Percentiles rank a stretch among this genome's conserved stretches.
Evolutionary conservation across 768 basidiomycete species (phyloP).

Genomic region (Cystofilobasidium bisporidii): DNA sequence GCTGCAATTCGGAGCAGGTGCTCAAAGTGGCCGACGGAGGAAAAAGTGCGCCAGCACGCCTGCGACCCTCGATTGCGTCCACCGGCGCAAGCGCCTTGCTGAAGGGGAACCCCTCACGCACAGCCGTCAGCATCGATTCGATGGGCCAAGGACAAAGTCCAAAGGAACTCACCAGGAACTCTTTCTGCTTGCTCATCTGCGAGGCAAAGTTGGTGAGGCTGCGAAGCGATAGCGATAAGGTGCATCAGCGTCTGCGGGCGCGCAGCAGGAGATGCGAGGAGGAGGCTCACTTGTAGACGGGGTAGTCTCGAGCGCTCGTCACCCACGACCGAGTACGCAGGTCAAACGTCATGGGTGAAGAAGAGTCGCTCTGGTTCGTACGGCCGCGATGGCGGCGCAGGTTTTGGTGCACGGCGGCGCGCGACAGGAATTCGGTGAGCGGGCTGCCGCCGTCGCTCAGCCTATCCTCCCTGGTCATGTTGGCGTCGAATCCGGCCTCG

Average conservation of each 20-base stretch:
- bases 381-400: neutral
- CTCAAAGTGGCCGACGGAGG: neutral
- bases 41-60: neutral
- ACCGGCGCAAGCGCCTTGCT: too few species aligned
- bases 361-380: neutral
- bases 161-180: too few species aligned
- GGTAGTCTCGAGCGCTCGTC: neutral
- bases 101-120: too few species aligned
- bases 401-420: neutral
- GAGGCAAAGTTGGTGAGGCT: too few species aligned
- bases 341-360: neutral
- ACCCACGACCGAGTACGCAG: neutral
- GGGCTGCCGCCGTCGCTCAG: neutral
- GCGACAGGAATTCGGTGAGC: neutral
- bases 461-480: too few species aligned
- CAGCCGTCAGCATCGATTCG: too few species aligned
- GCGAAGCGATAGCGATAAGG: too few species aligned
- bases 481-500: neutral
- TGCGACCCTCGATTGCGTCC: too few species aligned
- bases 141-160: too few species aligned
- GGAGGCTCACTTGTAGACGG: neutral
- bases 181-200: too few species aligned
- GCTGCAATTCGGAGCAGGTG: neutral
- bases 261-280: neutral
- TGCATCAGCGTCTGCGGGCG: neutral